Evolutionary conservation across 164 flowering plant genomes (phyloP), one percentile per base, ranked within the genome.

Genomic region (Annona cherimola): DNA sequence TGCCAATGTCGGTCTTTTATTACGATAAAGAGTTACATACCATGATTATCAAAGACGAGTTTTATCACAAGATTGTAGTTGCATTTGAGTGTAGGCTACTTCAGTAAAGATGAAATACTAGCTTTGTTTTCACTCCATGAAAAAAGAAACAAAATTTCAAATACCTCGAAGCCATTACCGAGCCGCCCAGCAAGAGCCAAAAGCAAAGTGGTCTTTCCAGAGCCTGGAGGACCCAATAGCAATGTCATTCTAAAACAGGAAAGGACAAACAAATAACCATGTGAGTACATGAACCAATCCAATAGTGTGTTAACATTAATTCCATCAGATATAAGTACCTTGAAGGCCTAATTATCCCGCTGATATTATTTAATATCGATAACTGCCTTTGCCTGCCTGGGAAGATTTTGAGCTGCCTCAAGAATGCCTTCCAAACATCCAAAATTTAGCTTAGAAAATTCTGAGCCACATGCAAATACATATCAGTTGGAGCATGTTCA

Each of bases 221-320:
- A 93, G 86, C 97, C 87, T 70, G 99, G 99, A 69, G 99, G 99
- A 69, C 99, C 99, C 83, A 96, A 77, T 63, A 96, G 83, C 39
- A 96, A 79, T 18, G 99, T 96, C 81, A 96, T 77, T 78, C 99
- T 96, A 74, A 68, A 79, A 66, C 69, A 74, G 4, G 69, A 69
- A 42, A 45, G 26, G 4, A 68, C 19, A 46, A 26, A 26, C 11
- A 50, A 50, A 50, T 50, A 50, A 11, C 9, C 14, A 50, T 50
- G 14, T 16, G 3, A 50, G 57, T 16, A 50, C 35, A 26, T 26
- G 35, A 26, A 26, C 19, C 35, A 61, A 19, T 7, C 41, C 20
- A 19, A 75, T 35, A 39, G 35, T 18, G 16, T 42, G 41, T 63
- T 26, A 57, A 54, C 63, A 69, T 45, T 66, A 42, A n/a, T 42